Evolutionary conservation across 1,139 yeast species (phyloP), one percentile per base, ranked within the genome.

Genomic region (Scheffersomyces illinoinensis): DNA sequence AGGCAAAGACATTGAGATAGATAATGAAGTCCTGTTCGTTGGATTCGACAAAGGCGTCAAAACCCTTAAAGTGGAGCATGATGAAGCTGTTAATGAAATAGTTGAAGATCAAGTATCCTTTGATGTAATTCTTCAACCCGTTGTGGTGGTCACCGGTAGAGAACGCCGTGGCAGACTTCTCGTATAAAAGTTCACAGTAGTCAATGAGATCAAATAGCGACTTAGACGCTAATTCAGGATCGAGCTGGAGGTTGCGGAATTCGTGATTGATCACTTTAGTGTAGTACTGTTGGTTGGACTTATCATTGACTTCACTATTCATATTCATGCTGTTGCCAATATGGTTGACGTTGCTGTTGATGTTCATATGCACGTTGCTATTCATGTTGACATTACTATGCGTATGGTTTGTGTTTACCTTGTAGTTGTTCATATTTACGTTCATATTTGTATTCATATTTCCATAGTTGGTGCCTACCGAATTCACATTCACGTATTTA

Each of bases 151-250:
- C 51, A 3, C 51, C 51, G 17, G 51, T 14, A 5, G 51, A 20
- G 51, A 48, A 54, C 51, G 65, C 54, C 43, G 57, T 62, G 46
- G 71, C 55, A 67, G 73, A 69, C 57, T 68, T 64, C 62, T 80
- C 85, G 60, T 77, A 80, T n/a, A 79, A 66, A 48, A 71, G 62
- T 58, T 76, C 81, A 65, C 84, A 80, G 62, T 74, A 68, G 63
- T 81, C 85, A 20, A 81, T 78, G 39, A 81, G 68, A 61, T 79
- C 84, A 64, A 81, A 79, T 47, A 79, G 71, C 23, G 81, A 76
- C 66, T 76, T 79, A 49, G 67, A 62, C 52, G 66, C 67, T 14
- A 80, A 61, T 17, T 64, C 66, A 2, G 65, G 57, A 61, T 80
- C 83, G 26, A 75, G 64, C 64, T 80, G 83, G 53, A 81, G 71